phyloP scores from a whole-genome alignment of 225 moss, liverwort and hornwort species.

The Pseudoscleropodium purum region DNA sequence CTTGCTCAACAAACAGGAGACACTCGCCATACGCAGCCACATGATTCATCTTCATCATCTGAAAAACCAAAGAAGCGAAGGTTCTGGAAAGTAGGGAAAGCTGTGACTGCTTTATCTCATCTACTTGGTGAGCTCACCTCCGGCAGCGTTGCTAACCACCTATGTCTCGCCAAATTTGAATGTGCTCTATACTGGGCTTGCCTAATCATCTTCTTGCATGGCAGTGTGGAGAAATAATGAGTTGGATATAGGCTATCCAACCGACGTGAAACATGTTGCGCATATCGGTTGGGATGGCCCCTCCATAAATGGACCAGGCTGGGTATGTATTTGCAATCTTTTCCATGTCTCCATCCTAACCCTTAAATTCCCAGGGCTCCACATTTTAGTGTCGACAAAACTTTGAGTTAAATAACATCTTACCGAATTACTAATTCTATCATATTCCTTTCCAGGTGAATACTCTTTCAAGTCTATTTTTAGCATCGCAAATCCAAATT shows the following conservation, averaged over 20 bases:
- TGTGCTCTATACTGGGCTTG: background rate
- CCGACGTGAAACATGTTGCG: conserved; percentile 57
- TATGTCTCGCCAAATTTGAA: background rate
- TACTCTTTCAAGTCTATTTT: background rate
- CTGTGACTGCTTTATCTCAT: conserved; percentile 38
- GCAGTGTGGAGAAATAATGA: conserved; percentile 57
- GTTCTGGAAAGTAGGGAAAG: conserved; percentile 54
- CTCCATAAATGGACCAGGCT: conserved; percentile 53
- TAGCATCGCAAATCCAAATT: background rate
- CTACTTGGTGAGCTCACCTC: conserved; percentile 41
- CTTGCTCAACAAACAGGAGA: conserved; percentile 23
- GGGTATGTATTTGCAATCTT: conserved; percentile 19
- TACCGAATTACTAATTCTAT: background rate
- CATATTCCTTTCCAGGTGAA: background rate
- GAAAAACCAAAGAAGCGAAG: conserved; percentile 40
- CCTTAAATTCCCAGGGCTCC: background rate
- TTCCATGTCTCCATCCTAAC: background rate
- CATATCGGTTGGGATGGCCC: conserved; percentile 64
- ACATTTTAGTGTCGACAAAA: background rate
- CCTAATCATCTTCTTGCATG: conserved; percentile 18
- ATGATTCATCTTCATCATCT: conserved; percentile 18
- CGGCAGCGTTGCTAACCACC: background rate
- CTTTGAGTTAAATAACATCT: background rate
- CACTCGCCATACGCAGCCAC: conserved; percentile 9
- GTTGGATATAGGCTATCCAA: conserved; percentile 58